Evolutionary conservation across 371 early-diverging fungal species (phyloP).

Genomic region (Mortierella sp.): DNA sequence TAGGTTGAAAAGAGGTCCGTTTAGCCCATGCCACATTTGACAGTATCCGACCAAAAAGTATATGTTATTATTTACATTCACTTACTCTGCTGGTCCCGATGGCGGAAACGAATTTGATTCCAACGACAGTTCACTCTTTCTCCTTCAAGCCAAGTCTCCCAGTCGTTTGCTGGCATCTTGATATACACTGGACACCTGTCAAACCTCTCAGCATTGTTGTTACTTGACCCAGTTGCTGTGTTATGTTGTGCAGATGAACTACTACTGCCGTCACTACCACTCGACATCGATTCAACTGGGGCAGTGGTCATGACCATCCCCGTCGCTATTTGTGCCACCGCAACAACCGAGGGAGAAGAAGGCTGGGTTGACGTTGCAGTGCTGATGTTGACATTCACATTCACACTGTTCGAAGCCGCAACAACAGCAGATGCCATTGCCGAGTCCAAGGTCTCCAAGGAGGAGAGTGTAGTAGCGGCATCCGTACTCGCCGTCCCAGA

Average conservation of each 20-base stretch:
- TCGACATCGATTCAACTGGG: constrained; percentile 1
- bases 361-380: background rate
- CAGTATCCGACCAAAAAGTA: background rate
- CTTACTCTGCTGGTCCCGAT: constrained; percentile 50
- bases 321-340: constrained; percentile 16
- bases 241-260: background rate
- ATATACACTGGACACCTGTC: constrained; percentile 34
- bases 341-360: constrained; percentile 10
- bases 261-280: background rate
- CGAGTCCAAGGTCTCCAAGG: constrained; percentile 23
- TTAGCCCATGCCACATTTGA: background rate
- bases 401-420: constrained; percentile 13
- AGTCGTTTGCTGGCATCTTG: constrained; percentile 24
- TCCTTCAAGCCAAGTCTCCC: constrained; percentile 49
- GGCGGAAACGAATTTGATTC: constrained; percentile 41
- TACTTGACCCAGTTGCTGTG: background rate
- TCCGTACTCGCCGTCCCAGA: background rate
- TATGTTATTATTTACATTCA: too few relatives aligned
- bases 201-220: constrained; percentile 11
- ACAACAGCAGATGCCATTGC: constrained; percentile 27
- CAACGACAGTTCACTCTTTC: constrained; percentile 39
- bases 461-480: background rate
- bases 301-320: background rate
- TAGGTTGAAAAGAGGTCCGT: too few relatives aligned
- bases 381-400: background rate